Conservation (phyloP, 2,329 filamentous ascomycete genomes). For the Fusarium mundagurra region DNA sequence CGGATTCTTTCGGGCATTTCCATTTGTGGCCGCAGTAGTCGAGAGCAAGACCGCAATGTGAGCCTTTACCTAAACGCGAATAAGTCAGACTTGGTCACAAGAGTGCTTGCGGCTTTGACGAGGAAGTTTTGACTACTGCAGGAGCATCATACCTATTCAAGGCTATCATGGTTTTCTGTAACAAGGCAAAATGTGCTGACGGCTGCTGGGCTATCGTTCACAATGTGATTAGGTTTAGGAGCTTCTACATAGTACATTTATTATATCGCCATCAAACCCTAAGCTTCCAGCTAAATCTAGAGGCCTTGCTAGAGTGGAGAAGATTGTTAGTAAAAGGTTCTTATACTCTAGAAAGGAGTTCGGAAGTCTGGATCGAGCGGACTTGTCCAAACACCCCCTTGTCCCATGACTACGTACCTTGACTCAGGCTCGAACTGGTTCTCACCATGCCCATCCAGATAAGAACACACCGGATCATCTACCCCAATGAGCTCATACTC, state of each 20-base stretch:
- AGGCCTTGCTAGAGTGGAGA: too few species aligned
- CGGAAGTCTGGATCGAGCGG: neutral
- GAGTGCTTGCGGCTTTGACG: neutral
- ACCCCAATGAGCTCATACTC: neutral
- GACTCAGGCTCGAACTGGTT: neutral
- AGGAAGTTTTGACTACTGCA: neutral
- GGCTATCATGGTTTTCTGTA: too few species aligned
- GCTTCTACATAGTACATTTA: neutral
- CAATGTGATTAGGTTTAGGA: neutral
- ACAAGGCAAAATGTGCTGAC: neutral
- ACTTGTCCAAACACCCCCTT: neutral
- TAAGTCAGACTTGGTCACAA: neutral
- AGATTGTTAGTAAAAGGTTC: neutral
- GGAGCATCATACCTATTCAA: neutral
- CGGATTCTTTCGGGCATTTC: neutral
- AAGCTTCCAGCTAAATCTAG: rapidly evolving
- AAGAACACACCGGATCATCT: neutral
- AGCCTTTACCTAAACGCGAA: neutral
- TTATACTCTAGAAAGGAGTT: neutral
- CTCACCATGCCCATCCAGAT: neutral
- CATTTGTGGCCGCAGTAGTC: neutral
- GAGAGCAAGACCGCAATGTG: neutral
- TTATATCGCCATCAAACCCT: neutral
- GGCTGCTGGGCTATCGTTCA: neutral
- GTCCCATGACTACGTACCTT: neutral